Conservation (phyloP, 139 green algal species). For the Chlorella ohadii region DNA sequence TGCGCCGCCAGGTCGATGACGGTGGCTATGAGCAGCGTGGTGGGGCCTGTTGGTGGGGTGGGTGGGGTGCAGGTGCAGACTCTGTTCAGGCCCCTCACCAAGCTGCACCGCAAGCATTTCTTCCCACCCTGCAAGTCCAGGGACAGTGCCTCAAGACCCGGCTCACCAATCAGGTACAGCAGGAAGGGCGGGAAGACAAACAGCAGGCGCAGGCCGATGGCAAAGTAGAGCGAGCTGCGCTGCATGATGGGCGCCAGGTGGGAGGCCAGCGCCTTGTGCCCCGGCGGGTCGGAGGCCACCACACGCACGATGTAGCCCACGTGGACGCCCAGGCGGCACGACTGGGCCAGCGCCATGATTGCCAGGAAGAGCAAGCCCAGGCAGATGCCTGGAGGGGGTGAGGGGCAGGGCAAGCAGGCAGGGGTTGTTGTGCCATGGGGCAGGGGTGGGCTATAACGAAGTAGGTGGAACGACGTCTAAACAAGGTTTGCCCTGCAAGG, state of each 20-base stretch:
- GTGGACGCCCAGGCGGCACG: conserved; percentile 19
- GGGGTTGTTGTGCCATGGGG: too few species aligned
- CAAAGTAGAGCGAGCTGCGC: conserved; percentile 20
- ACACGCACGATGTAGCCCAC: conserved; percentile 15
- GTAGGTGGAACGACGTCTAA: too few species aligned
- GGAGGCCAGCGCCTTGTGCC: background rate
- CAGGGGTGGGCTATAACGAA: too few species aligned
- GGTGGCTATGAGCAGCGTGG: conserved; percentile 3
- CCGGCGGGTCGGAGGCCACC: background rate
- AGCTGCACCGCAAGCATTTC: too few species aligned
- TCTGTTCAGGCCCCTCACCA: too few species aligned
- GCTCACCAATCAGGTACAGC: background rate
- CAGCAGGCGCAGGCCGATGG: background rate
- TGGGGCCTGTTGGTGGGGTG: background rate
- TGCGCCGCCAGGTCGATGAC: conserved; percentile 1
- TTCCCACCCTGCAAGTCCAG: too few species aligned
- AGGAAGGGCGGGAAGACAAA: background rate
- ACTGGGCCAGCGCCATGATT: conserved; percentile 25
- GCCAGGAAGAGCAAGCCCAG: conserved; percentile 25
- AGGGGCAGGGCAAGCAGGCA: too few species aligned
- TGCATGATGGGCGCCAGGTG: conserved; percentile 3
- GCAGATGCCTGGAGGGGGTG: background rate
- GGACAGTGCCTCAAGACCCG: background rate
- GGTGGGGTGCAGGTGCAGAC: too few species aligned
- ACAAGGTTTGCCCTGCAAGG: too few species aligned